Conservation (phyloP, 306 rosid species). For the Echinosophora koreensis region DNA sequence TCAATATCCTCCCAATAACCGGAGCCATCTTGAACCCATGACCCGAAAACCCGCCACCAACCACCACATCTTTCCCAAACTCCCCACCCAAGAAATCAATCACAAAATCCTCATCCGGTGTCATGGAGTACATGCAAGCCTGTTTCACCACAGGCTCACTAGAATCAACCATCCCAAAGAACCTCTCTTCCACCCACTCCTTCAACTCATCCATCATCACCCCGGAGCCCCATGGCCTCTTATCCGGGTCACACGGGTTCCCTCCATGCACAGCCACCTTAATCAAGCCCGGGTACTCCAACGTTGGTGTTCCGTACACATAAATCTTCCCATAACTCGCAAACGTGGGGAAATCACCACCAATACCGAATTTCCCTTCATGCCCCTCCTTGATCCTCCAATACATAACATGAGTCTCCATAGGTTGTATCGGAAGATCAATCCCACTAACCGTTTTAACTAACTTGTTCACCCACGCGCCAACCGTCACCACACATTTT, state of each 20-base stretch:
- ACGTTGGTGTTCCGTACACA: constrained; percentile 75
- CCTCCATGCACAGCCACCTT: constrained; percentile 81
- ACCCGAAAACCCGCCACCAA: constrained; percentile 94
- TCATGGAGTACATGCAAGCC: constrained; percentile 84
- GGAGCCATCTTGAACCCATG: constrained; percentile 98
- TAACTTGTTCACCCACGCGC: constrained; percentile 78
- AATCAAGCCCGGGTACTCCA: constrained; percentile 89
- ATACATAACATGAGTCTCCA: constrained; percentile 68
- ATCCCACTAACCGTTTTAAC: constrained; percentile 65
- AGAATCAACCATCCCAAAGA: constrained; percentile 67
- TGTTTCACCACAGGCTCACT: constrained; percentile 66
- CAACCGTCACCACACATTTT: constrained; percentile 88
- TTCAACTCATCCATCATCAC: constrained; percentile 52
- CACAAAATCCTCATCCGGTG: constrained; percentile 81
- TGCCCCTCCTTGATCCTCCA: constrained; percentile 85
- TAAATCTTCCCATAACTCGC: constrained; percentile 51
- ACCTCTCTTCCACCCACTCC: constrained; percentile 62
- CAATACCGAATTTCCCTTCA: constrained; percentile 50
- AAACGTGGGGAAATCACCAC: constrained; percentile 76
- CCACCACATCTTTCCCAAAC: constrained; percentile 71
- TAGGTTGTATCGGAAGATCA: constrained; percentile 68
- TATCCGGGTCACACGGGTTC: constrained; percentile 71
- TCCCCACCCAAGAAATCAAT: constrained; percentile 86
- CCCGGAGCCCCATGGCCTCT: constrained; percentile 74
- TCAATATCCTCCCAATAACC: constrained; percentile 68